Percentiles rank a stretch among this genome's conserved stretches.
phyloP scores from a whole-genome alignment of 805 yeast species.

The Saturnispora halmiae region DNA sequence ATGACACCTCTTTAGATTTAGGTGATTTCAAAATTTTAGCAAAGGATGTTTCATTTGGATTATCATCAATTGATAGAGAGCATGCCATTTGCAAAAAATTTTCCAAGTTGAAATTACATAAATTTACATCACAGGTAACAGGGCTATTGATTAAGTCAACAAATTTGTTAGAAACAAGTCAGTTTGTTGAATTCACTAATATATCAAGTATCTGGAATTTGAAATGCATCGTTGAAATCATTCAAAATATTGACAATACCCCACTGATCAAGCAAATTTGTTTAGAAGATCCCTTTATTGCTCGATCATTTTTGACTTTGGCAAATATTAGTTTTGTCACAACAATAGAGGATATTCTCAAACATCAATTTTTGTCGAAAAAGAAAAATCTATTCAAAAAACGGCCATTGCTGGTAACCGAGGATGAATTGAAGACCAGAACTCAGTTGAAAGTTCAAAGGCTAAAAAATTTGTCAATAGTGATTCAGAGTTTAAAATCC shows the following conservation, averaged over 20 bases:
- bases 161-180: slow-evolving; percentile 1
- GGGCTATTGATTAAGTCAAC: slow-evolving; percentile 8
- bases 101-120: slow-evolving; percentile 6
- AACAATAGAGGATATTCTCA: slow-evolving; percentile 15
- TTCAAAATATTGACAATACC: slow-evolving; percentile 10
- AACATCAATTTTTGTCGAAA: not conserved
- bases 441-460: not conserved
- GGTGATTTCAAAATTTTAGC: slow-evolving; percentile 1
- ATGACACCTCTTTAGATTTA: slow-evolving; percentile 5
- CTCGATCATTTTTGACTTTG: slow-evolving; percentile 18
- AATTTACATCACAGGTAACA: slow-evolving; percentile 12
- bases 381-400: not conserved
- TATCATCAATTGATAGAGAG: slow-evolving; percentile 9
- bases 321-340: slow-evolving; percentile 16
- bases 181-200: slow-evolving; percentile 14
- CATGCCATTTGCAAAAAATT: slow-evolving; percentile 7
- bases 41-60: slow-evolving; percentile 11
- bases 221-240: slow-evolving; percentile 5
- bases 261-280: slow-evolving; percentile 12
- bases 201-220: slow-evolving; percentile 13
- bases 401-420: not conserved
- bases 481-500: slow-evolving; percentile 19
- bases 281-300: slow-evolving; percentile 16
- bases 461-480: slow-evolving; percentile 7
- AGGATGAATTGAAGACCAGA: too few relatives aligned